Evolutionary conservation across 164 flowering plant species (phyloP).

Genomic region (Piper betle): DNA sequence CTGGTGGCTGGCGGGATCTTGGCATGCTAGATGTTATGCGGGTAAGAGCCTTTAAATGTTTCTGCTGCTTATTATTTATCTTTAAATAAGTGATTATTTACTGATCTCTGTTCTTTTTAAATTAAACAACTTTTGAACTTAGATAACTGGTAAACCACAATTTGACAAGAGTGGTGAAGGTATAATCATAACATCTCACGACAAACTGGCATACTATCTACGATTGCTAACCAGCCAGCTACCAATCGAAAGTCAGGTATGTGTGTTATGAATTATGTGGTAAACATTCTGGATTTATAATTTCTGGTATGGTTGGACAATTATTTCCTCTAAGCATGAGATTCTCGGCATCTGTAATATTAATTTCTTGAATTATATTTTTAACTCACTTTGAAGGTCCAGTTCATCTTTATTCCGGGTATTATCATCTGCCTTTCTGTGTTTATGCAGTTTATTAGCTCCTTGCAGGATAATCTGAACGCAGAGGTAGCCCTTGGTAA

Average conservation of each 20-base stretch:
- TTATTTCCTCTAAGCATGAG: background rate
- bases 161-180: conserved; percentile 99
- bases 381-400: background rate
- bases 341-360: background rate
- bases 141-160: conserved; percentile 99
- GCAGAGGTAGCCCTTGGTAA: conserved; percentile 99
- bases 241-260: conserved; percentile 99
- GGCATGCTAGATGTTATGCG: conserved; percentile 99
- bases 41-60: conserved; percentile 20
- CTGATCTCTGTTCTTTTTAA: background rate
- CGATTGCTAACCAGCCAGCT: conserved; percentile 89
- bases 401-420: background rate
- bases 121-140: conserved; percentile 1
- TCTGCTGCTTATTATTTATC: background rate
- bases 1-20: conserved; percentile 97
- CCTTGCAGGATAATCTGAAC: conserved; percentile 94
- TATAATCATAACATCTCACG: conserved; percentile 91
- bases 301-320: background rate
- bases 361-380: background rate
- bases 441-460: conserved; percentile 72
- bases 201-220: conserved; percentile 83
- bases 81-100: background rate
- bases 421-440: background rate
- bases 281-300: background rate
- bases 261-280: background rate